These are phyloP conservation scores for Globisporangium cederbergense DNA, from an alignment of 352 stramenopile genomes.

Conservation along the genomic window DNA sequence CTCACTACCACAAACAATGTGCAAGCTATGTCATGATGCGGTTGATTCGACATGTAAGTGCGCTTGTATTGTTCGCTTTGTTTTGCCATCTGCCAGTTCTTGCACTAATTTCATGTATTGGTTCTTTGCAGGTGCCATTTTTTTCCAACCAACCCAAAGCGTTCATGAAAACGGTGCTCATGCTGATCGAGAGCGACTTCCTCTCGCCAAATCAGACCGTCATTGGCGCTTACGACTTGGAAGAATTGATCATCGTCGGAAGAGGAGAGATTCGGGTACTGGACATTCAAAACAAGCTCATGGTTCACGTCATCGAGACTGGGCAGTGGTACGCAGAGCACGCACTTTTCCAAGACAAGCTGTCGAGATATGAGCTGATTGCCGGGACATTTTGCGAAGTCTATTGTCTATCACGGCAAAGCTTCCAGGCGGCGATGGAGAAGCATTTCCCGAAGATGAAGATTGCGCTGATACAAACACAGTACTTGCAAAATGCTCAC, in stretches of 20 bases:
- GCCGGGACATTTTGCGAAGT: constrained; percentile 26
- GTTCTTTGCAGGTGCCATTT: constrained; percentile 16
- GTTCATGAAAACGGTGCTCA: constrained; percentile 20
- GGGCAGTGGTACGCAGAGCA: constrained; percentile 21
- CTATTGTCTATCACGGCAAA: constrained; percentile 20
- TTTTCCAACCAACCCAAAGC: constrained; percentile 17
- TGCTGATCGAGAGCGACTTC: constrained; percentile 21
- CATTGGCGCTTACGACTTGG: constrained; percentile 11
- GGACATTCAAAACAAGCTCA: constrained; percentile 10
- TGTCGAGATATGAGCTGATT: constrained; percentile 19
- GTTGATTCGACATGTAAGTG: constrained; percentile 13
- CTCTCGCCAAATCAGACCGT: constrained; percentile 20
- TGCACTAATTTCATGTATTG: not conserved
- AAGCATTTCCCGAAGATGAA: constrained; percentile 13
- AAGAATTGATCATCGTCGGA: constrained; percentile 20
- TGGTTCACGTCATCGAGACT: constrained; percentile 14
- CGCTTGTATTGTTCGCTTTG: too few species aligned
- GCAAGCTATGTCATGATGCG: constrained; percentile 19
- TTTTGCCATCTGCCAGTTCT: not conserved
- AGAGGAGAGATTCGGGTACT: constrained; percentile 21
- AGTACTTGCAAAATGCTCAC: constrained; percentile 1
- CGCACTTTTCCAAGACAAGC: constrained; percentile 21
- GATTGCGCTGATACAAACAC: constrained; percentile 11
- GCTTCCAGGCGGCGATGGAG: constrained; percentile 14
- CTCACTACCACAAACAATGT: constrained; percentile 23